A percentile compares a stretch with the other conserved stretches of the same genome.
These are phyloP conservation scores for Gossypioides kirkii DNA, from an alignment of 345 rosid species.

Conservation along the genomic window DNA sequence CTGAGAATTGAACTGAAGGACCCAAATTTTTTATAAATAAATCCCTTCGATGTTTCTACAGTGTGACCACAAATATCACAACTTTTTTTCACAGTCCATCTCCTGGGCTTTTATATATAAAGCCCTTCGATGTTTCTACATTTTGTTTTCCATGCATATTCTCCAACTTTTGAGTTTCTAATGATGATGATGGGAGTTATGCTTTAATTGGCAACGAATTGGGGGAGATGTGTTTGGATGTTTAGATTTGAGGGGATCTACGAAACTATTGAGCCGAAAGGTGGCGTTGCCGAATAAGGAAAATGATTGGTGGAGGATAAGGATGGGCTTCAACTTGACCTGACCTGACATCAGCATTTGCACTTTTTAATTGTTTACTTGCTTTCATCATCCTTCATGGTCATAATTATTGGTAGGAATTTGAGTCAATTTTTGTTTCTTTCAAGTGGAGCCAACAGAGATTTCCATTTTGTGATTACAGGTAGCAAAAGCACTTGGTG, in stretches of 20 bases:
- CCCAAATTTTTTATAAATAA: slow-evolving; percentile 11
- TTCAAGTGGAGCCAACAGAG: slow-evolving; percentile 17
- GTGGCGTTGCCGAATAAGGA: background rate
- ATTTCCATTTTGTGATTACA: slow-evolving; percentile 31
- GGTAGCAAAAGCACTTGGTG: slow-evolving; percentile 67
- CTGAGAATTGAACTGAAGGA: slow-evolving; percentile 18
- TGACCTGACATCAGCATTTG: background rate
- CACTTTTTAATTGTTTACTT: background rate
- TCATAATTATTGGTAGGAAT: background rate
- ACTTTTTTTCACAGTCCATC: too few species aligned
- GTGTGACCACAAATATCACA: slow-evolving; percentile 10
- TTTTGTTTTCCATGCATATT: too few species aligned
- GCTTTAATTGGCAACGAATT: background rate
- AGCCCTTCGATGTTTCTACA: too few species aligned
- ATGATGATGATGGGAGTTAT: background rate
- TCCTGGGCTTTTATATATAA: too few species aligned
- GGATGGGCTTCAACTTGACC: background rate
- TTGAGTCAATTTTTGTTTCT: background rate
- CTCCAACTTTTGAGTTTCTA: too few species aligned
- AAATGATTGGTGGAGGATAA: background rate
- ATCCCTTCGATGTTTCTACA: slow-evolving; percentile 31
- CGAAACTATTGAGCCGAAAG: background rate
- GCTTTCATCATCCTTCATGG: background rate
- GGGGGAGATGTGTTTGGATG: background rate
- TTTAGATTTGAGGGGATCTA: background rate